Evolutionary conservation across 352 stramenopile species (phyloP).

Genomic region (Pythium scleroteichum): DNA sequence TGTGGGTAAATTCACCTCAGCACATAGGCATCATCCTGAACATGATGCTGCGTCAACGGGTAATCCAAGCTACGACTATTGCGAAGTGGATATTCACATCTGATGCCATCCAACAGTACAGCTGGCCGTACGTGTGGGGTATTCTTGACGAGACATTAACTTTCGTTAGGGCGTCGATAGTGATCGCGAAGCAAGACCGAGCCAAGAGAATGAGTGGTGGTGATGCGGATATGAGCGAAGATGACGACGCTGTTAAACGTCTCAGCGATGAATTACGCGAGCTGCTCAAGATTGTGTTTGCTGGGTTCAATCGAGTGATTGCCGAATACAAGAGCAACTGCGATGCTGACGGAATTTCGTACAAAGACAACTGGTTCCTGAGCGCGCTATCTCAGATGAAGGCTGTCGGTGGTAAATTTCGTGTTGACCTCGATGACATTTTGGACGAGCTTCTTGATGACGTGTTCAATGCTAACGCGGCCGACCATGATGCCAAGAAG

Average conservation of each 20-base stretch:
- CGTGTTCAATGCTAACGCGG: slow-evolving; percentile 52
- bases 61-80: slow-evolving; percentile 72
- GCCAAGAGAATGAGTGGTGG: slow-evolving; percentile 33
- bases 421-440: slow-evolving; percentile 52
- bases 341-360: slow-evolving; percentile 65
- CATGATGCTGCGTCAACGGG: slow-evolving; percentile 72
- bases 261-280: slow-evolving; percentile 52
- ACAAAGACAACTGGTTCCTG: slow-evolving; percentile 82
- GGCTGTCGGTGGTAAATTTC: slow-evolving; percentile 57
- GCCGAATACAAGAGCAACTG: slow-evolving; percentile 78
- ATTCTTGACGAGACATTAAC: slow-evolving; percentile 74
- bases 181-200: slow-evolving; percentile 31
- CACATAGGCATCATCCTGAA: slow-evolving; percentile 82
- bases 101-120: slow-evolving; percentile 85
- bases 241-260: slow-evolving; percentile 35
- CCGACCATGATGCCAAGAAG: slow-evolving; percentile 70
- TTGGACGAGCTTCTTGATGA: slow-evolving; percentile 50
- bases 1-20: slow-evolving; percentile 84
- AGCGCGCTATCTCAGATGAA: slow-evolving; percentile 77
- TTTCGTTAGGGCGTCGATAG: slow-evolving; percentile 50
- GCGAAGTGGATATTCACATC: slow-evolving; percentile 78
- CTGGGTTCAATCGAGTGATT: slow-evolving; percentile 73
- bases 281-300: slow-evolving; percentile 58
- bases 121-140: slow-evolving; percentile 87
- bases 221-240: slow-evolving; percentile 56